These are phyloP conservation scores for Lactifluus subvellereus DNA, from an alignment of 768 basidiomycete genomes.

Conservation along the genomic window DNA sequence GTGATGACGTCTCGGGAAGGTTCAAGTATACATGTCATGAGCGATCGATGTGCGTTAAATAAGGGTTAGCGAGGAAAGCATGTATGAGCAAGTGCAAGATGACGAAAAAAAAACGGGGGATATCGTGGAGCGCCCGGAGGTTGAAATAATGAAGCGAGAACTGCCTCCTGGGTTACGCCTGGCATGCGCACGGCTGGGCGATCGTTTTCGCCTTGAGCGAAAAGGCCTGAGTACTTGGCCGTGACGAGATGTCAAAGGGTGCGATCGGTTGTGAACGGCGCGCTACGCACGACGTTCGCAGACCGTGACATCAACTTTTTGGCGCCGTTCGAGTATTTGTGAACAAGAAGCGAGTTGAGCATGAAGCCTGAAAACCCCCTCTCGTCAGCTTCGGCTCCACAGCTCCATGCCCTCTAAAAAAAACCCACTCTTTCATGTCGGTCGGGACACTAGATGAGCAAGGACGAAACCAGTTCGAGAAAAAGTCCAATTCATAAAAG, in stretches of 20 bases:
- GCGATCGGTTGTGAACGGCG: constrained; percentile 8
- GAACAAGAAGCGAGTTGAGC: constrained; percentile 9
- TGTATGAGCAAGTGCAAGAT: constrained; percentile 12
- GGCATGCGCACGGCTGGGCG: constrained; percentile 10
- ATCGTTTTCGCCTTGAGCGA: constrained; percentile 10
- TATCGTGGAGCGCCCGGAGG: not conserved
- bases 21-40: constrained; percentile 12
- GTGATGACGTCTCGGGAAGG: constrained; percentile 7
- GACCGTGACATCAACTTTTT: not conserved
- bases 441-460: constrained; percentile 7
- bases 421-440: constrained; percentile 17
- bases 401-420: not conserved
- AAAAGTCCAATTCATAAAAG: constrained; percentile 20
- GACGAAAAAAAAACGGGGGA: not conserved
- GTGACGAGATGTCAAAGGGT: constrained; percentile 11
- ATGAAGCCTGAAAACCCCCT: constrained; percentile 6
- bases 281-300: constrained; percentile 13
- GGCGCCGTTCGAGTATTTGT: constrained; percentile 13
- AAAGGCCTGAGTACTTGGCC: constrained; percentile 12
- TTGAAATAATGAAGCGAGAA: not conserved
- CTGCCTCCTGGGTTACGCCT: constrained; percentile 20
- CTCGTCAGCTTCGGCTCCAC: constrained; percentile 6
- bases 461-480: constrained; percentile 16
- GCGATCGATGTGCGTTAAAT: constrained; percentile 15
- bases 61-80: constrained; percentile 12